Percentiles rank a stretch among this genome's conserved stretches.
Conservation (phyloP, 352 stramenopile genomes). For the Globisporangium emineosum region DNA sequence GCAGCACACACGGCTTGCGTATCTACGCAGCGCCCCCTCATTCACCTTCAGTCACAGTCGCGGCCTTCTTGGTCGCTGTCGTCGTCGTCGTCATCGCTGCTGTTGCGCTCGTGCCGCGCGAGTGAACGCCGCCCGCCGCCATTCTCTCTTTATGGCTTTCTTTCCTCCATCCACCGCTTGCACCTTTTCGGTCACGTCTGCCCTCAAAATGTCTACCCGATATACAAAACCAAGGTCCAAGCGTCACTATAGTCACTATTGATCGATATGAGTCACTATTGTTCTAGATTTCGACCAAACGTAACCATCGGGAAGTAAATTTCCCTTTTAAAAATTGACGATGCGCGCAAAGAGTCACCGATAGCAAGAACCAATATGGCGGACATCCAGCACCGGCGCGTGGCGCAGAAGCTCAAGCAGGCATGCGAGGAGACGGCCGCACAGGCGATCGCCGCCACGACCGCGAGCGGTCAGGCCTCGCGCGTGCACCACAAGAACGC, state of each 20-base stretch:
- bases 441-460: constrained; percentile 78
- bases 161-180: not conserved
- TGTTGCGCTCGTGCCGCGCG: not conserved
- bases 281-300: not conserved
- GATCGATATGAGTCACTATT: too few species aligned
- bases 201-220: not conserved
- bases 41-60: not conserved
- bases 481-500: constrained; percentile 83
- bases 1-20: not conserved
- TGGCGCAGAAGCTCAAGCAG: constrained; percentile 70
- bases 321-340: not conserved
- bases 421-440: constrained; percentile 79
- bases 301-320: not conserved
- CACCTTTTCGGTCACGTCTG: constrained; percentile 5
- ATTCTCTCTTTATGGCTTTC: not conserved
- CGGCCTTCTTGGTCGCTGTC: constrained; percentile 2
- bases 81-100: not conserved
- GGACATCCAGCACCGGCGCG: constrained; percentile 60
- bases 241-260: too few species aligned
- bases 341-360: not conserved
- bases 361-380: constrained; percentile 30
- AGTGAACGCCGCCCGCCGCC: too few species aligned
- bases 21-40: too few species aligned
- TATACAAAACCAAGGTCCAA: too few species aligned
- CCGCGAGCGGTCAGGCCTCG: constrained; percentile 58